Percentiles rank a stretch among this genome's conserved stretches.
Evolutionary conservation across 2,329 filamentous ascomycete species (phyloP).

Genomic region (Leptosphaerulina australis): DNA sequence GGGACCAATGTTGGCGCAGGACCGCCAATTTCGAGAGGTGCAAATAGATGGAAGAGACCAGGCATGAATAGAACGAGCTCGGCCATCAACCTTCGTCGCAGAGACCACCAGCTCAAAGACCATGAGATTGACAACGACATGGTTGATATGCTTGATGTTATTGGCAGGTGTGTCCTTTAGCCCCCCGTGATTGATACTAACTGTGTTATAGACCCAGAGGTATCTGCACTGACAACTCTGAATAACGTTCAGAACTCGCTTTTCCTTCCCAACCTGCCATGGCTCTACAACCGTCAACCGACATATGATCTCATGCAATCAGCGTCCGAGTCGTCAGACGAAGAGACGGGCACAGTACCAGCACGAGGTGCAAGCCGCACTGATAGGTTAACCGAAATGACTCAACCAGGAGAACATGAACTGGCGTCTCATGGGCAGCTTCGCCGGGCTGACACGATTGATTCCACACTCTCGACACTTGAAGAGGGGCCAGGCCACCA

Average conservation of each 20-base stretch:
- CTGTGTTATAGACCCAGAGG: slow-evolving; percentile 71
- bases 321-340: slow-evolving; percentile 40
- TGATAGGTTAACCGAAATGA: slow-evolving; percentile 27
- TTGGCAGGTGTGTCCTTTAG: slow-evolving; percentile 59
- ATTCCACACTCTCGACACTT: slow-evolving; percentile 41
- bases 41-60: slow-evolving; percentile 23
- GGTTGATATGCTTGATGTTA: slow-evolving; percentile 71
- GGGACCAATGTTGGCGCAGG: slow-evolving; percentile 18
- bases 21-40: slow-evolving; percentile 22
- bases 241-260: slow-evolving; percentile 94
- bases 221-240: slow-evolving; percentile 79
- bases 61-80: slow-evolving; percentile 31
- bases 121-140: slow-evolving; percentile 62
- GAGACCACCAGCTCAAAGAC: slow-evolving; percentile 40
- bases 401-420: slow-evolving; percentile 23
- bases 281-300: slow-evolving; percentile 74
- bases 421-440: slow-evolving; percentile 21
- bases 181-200: slow-evolving; percentile 20
- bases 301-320: slow-evolving; percentile 73
- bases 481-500: slow-evolving; percentile 61
- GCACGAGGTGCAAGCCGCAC: slow-evolving; percentile 10
- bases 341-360: slow-evolving; percentile 28
- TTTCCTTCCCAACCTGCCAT: slow-evolving; percentile 79
- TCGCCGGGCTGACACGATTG: slow-evolving; percentile 37
- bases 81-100: slow-evolving; percentile 36